Conservation (phyloP, 768 basidiomycete species). For the Mrakia blollopis region DNA sequence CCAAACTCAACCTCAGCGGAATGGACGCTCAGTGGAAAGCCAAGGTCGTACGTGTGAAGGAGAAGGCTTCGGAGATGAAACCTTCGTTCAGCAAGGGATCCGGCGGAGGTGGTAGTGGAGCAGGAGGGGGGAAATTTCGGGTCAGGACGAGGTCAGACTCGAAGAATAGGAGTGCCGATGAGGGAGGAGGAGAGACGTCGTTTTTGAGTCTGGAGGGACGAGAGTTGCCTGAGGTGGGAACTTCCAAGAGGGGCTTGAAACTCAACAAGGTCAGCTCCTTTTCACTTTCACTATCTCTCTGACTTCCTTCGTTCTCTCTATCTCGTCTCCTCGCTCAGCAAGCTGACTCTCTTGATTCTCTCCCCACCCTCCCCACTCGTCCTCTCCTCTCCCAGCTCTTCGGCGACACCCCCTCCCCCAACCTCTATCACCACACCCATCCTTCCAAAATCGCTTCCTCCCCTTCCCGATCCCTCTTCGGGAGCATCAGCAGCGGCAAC, state of each 20-base stretch:
- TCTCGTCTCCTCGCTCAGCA: too few species aligned
- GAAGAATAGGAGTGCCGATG: neutral
- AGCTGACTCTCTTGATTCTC: too few species aligned
- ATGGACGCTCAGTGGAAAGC: neutral
- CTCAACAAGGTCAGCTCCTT: neutral
- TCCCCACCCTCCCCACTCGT: neutral
- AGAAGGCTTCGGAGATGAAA: slow-evolving; percentile 11
- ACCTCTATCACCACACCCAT: neutral
- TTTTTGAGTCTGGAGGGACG: neutral
- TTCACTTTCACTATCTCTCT: too few species aligned
- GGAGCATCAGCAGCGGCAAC: neutral
- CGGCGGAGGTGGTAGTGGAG: neutral
- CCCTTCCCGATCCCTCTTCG: neutral
- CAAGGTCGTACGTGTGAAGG: neutral
- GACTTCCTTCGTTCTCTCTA: too few species aligned
- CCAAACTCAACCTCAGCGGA: neutral
- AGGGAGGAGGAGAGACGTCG: neutral
- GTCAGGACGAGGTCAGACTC: neutral
- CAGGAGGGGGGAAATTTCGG: neutral
- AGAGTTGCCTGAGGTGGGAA: neutral
- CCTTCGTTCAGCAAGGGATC: too few species aligned
- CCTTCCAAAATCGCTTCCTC: neutral
- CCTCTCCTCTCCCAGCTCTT: neutral
- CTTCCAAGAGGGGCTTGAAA: neutral
- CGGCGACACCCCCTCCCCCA: slow-evolving; percentile 4